phyloP scores from a whole-genome alignment of 1,139 yeast species.

The Debaryomyces singareniensis region DNA sequence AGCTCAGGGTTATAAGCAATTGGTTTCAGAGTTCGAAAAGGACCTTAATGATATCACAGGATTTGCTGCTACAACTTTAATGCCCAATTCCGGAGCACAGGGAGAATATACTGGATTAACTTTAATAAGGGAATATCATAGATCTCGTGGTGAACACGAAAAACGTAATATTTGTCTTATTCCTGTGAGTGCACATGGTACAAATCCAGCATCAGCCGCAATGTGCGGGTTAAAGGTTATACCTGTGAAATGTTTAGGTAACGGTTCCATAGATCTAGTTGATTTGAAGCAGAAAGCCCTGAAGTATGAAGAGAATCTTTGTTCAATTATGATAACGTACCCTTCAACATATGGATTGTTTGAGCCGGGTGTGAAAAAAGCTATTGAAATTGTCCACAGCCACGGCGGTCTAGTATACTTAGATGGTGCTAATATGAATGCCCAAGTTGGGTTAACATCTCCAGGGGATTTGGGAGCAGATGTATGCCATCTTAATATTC shows the following conservation, averaged over 20 bases:
- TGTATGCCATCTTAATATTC: slow-evolving; percentile 93
- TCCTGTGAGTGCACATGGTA: slow-evolving; percentile 97
- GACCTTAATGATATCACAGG: slow-evolving; percentile 96
- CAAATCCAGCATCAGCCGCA: slow-evolving; percentile 97
- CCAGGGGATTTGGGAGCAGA: slow-evolving; percentile 99
- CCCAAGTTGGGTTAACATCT: slow-evolving; percentile 94
- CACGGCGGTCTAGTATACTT: slow-evolving; percentile 94
- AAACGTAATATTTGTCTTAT: slow-evolving; percentile 83
- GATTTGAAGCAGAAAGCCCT: slow-evolving; percentile 73
- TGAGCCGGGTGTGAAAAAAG: slow-evolving; percentile 84
- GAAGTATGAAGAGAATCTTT: slow-evolving; percentile 62
- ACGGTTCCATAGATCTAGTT: slow-evolving; percentile 79
- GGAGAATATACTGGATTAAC: slow-evolving; percentile 96
- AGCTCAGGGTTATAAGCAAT: slow-evolving; percentile 74
- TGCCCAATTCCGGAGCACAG: slow-evolving; percentile 98
- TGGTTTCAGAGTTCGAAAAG: slow-evolving; percentile 68
- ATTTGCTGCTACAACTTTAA: slow-evolving; percentile 81
- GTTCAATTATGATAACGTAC: slow-evolving; percentile 93
- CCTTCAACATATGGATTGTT: slow-evolving; percentile 96
- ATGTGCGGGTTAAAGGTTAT: slow-evolving; percentile 95
- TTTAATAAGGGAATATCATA: slow-evolving; percentile 74
- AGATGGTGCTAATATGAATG: slow-evolving; percentile 99
- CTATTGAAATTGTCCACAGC: slow-evolving; percentile 75
- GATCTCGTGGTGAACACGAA: slow-evolving; percentile 58
- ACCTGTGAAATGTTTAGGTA: slow-evolving; percentile 76